Base-by-base conservation (phyloP, 805 yeast species). In the Kazachstania viticola region DNA sequence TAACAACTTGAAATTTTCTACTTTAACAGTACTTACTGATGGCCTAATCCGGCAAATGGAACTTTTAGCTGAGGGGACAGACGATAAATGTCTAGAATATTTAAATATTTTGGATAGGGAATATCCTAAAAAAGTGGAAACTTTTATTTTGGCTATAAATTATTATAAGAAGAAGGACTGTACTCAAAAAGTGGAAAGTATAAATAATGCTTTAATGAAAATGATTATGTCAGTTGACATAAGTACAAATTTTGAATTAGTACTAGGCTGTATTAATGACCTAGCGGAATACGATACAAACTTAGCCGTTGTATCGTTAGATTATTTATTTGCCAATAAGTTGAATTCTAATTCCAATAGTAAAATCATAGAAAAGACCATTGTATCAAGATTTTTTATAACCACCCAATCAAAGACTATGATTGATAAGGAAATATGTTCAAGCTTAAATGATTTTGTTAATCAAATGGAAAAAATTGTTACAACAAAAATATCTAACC, bases 141-240 rank as follows among this genome's bases (percentile, higher is more conserved):
- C 61, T 0, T 60, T 53, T 31, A 44, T 46, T 14, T 34, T 62
- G 13, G 39, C 44, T 2, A 41, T 62, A 3, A 43, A 46, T 16
- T 32, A 52, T 5, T 18, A 22, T 12, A 39, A 36, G 17, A 13
- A 35, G 1, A 37, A 37, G n/a, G 33, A 38, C 4, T 21, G 9
- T 2, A 16, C 34, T 1, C 27, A 35, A 4, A 16, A 33, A 3
- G 29, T 34, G 5, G 45, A 37, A 9, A 34, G 43, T 3, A 33
- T 42, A 17, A 58, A 58, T 32, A 57, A 54, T 14, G 37, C 46
- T 2, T 36, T 62, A 1, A 62, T 62, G 60, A 51, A 54, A 28
- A 53, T 61, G 58, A 41, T 63, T 0, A 48, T 53, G 36, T 41
- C 58, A 1, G 46, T 58, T 1, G 42, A 56, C 4, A 32, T 51